Conservation (phyloP, 495 filamentous ascomycete species). For the Annulohypoxylon bovei region DNA sequence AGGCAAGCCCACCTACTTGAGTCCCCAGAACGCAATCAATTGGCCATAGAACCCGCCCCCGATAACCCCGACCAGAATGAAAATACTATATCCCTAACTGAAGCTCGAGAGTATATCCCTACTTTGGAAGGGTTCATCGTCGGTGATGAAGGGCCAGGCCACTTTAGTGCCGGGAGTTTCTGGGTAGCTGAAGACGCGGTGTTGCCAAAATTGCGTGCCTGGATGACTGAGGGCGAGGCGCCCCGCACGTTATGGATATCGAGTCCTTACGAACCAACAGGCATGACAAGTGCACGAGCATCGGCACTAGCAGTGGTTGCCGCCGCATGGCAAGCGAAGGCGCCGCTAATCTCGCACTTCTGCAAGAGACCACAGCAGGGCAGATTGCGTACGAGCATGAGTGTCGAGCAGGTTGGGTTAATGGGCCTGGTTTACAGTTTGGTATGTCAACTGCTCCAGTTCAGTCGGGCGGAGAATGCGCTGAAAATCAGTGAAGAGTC, state of each 20-base stretch:
- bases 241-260: conserved; percentile 13
- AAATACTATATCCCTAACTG: not conserved
- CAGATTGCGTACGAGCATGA: not conserved
- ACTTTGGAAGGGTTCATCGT: not conserved
- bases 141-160: conserved; percentile 1
- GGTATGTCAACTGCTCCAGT: conserved; percentile 11
- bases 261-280: conserved; percentile 5
- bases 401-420: conserved; percentile 10
- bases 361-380: conserved; percentile 3
- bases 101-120: not conserved
- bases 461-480: not conserved
- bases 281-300: conserved; percentile 11
- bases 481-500: not conserved
- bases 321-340: conserved; percentile 13
- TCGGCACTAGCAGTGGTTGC: conserved; percentile 13
- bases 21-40: not conserved
- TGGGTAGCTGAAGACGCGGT: conserved; percentile 16
- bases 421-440: conserved; percentile 16
- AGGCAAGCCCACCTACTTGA: not conserved
- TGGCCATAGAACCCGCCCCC: not conserved
- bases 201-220: not conserved
- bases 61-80: not conserved
- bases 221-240: not conserved
- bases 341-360: conserved; percentile 12
- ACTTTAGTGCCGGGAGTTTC: not conserved